Evolutionary conservation across 1,139 yeast genomes (phyloP), one percentile per base, ranked within the genome.

Genomic region (Trichomonascaceae sp.): DNA sequence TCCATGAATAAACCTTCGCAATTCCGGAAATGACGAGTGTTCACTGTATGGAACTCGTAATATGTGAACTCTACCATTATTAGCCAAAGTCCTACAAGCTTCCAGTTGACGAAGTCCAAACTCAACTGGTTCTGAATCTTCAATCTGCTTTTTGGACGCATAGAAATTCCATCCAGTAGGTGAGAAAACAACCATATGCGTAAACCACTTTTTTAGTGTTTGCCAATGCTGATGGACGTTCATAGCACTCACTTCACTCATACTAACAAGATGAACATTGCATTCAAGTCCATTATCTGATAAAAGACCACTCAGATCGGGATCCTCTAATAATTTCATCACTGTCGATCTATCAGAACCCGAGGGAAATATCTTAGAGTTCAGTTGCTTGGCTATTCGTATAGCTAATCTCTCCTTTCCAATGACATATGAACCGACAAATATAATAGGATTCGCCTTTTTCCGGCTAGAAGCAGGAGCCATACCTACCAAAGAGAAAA

Each of bases 91-190:
- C 45, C 76, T 76, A 49, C 57, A 53, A 36, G 54, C 56, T 46
- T 60, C 57, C 47, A 75, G 63, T 52, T 65, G 60, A 2, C 57
- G 53, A 10, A 58, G 50, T 15, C 60, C 59, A 52, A 67, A 62
- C 47, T 27, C 24, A 18, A 48, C 51, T 44, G 50, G 38, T 22
- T 2, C 19, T 8, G 58, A 51, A 39, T 53, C 58, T 12, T 55
- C 57, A 17, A 58, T 50, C 47, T 64, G 58, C 39, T 65, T 55
- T 30, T 47, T 53, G 19, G 48, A 30, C 7, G 51, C 50, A 59
- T 57, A 6, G 66, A 81, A 84, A 1, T 88, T 75, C 97, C 97
- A 91, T 0, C 97, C 98, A 0, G 97, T 89, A 0, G 97, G 96
- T 41, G 62, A 60, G 51, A 70, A 66, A 2, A 71, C 73, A 3